Evolutionary conservation across 306 rosid species (phyloP), one percentile per base, ranked within the genome.

Genomic region (Quercus engelmannii): DNA sequence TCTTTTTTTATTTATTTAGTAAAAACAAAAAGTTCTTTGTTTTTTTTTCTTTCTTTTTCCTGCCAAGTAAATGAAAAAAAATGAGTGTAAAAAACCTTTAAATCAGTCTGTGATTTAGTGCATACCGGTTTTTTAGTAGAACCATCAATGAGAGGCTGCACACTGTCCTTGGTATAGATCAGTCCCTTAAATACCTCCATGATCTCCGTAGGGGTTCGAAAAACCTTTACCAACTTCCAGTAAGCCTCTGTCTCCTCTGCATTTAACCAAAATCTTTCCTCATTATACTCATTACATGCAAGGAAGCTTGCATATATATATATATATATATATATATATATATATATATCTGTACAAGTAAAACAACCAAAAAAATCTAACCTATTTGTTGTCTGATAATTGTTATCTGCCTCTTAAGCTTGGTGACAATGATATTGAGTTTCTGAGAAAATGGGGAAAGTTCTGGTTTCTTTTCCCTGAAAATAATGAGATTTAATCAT

Each of bases 361-460:
- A 14, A 2, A 14, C 2, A 19, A 2, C 12, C 2, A 26, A n/a
- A 14, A 23, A 14, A 55, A 7, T 38, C 73, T 55, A 0, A 89
- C 96, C 93, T 20, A 89, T 84, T 65, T 89, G 90, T 15, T 82
- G 87, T 23, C 28, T 79, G 84, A 83, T 72, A 6, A 75, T 10
- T 1, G 76, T 3, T 67, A 91, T 56, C 58, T 86, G 93, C 26
- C 76, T 84, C 82, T 84, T 89, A 1, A 89, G 55, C 76, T 86
- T 91, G 87, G 85, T 87, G 5, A 84, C 85, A 10, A 91, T 82
- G 76, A 84, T 79, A 61, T 87, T 86, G 26, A 89, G 83, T 67
- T 89, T 91, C 43, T 86, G 91, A 77, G 89, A 78, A 78, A 80
- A 91, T 10, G 84, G 90, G 12, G 96, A 84, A n/a, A 91, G 56